These are phyloP conservation scores for Sugiyamaella japonica DNA, from an alignment of 1,139 yeast species.

Conservation along the genomic window DNA sequence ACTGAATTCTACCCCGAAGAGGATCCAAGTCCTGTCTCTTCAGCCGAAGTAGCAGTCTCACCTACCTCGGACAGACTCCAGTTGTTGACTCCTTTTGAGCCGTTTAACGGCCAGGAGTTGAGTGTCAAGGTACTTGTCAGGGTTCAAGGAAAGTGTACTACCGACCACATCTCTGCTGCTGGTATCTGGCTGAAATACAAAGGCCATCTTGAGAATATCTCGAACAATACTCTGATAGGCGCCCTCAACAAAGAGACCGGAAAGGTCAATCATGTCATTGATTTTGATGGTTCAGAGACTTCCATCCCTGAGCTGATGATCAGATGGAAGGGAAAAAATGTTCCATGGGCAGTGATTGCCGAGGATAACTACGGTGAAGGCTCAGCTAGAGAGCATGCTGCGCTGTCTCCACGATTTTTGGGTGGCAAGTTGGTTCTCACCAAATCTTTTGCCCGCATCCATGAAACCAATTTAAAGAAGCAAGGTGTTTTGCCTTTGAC, in stretches of 20 bases:
- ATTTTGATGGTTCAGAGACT: conserved; percentile 69
- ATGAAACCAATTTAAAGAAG: conserved; percentile 86
- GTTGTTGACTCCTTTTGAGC: conserved; percentile 79
- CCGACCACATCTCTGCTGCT: conserved; percentile 98
- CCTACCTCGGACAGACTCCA: conserved; percentile 82
- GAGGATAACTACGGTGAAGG: conserved; percentile 99
- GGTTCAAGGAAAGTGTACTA: conserved; percentile 97
- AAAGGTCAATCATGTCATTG: conserved; percentile 87
- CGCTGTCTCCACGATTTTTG: conserved; percentile 88
- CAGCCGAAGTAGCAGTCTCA: conserved; percentile 67
- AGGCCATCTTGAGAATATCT: conserved; percentile 94
- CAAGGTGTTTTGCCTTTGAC: conserved; percentile 97
- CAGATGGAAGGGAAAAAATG: conserved; percentile 81
- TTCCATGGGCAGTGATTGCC: conserved; percentile 94
- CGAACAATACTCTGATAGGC: conserved; percentile 92
- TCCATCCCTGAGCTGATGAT: conserved; percentile 96
- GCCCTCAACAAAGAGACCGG: conserved; percentile 97
- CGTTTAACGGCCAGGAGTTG: conserved; percentile 85
- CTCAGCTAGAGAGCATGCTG: conserved; percentile 98
- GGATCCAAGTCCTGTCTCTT: conserved; percentile 70
- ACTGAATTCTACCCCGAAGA: conserved; percentile 70
- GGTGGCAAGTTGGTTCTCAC: conserved; percentile 89
- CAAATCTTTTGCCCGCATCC: conserved; percentile 96
- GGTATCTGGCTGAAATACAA: conserved; percentile 99
- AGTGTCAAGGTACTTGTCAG: conserved; percentile 74